These are phyloP conservation scores for Aspergillus spinulosporus DNA, from an alignment of 2,329 filamentous ascomycete genomes.

Conservation along the genomic window DNA sequence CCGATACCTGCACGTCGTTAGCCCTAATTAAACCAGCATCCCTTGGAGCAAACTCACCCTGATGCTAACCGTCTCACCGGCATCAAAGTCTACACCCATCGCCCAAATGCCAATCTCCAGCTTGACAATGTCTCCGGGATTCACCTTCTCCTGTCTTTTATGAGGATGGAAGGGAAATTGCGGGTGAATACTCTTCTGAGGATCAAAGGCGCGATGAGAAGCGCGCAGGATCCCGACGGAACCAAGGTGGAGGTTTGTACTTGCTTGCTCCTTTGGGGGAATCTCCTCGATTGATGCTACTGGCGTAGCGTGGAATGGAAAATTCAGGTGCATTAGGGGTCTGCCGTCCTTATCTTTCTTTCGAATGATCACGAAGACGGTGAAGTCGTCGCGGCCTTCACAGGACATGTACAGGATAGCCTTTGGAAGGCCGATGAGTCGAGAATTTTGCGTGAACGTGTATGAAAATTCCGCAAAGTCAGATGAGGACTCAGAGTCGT, in stretches of 20 bases:
- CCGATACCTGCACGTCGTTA: slow-evolving; percentile 24
- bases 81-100: slow-evolving; percentile 49
- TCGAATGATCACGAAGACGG: slow-evolving; percentile 47
- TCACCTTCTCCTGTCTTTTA: slow-evolving; percentile 43
- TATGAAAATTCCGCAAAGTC: slow-evolving; percentile 38
- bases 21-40: not conserved
- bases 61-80: slow-evolving; percentile 37
- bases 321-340: slow-evolving; percentile 44
- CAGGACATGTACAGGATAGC: slow-evolving; percentile 50
- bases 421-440: slow-evolving; percentile 50
- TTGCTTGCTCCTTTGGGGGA: slow-evolving; percentile 39
- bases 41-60: slow-evolving; percentile 12
- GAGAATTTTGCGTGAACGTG: slow-evolving; percentile 42
- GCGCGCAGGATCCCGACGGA: slow-evolving; percentile 49
- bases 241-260: slow-evolving; percentile 46
- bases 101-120: slow-evolving; percentile 53
- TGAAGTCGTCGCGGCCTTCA: slow-evolving; percentile 44
- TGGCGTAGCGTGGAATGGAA: slow-evolving; percentile 41
- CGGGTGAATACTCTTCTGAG: slow-evolving; percentile 31
- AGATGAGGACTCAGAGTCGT: slow-evolving; percentile 32
- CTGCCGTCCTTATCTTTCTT: slow-evolving; percentile 50
- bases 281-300: slow-evolving; percentile 32
- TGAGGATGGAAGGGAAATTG: slow-evolving; percentile 45
- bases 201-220: slow-evolving; percentile 45
- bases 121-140: slow-evolving; percentile 44